phyloP scores from a whole-genome alignment of 1,139 yeast species.

The Geotrichum fermentans region DNA sequence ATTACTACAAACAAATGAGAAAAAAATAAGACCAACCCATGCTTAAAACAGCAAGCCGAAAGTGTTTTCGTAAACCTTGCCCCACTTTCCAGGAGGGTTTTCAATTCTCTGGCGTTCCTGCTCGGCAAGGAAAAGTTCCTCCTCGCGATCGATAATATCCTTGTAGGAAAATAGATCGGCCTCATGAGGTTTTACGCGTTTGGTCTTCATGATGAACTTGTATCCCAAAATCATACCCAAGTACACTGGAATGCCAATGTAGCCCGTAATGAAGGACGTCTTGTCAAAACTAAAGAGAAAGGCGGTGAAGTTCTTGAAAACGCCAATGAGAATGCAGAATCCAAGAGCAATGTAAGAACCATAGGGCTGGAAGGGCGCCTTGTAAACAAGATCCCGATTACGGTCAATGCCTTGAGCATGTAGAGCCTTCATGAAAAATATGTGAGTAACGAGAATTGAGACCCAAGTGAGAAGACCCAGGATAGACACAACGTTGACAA shows the following conservation, averaged over 20 bases:
- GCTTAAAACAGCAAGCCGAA: constrained; percentile 16
- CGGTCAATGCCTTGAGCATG: constrained; percentile 57
- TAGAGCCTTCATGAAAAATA: constrained; percentile 60
- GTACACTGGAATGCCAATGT: constrained; percentile 69
- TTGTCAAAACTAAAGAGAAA: constrained; percentile 55
- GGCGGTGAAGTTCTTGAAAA: constrained; percentile 70
- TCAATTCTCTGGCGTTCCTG: constrained; percentile 41
- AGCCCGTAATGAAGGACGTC: constrained; percentile 67
- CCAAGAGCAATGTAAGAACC: constrained; percentile 51
- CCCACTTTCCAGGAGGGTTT: constrained; percentile 14
- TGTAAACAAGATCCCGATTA: constrained; percentile 47
- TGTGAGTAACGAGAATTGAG: constrained; percentile 55
- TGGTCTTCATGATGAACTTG: constrained; percentile 53
- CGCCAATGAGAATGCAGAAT: constrained; percentile 53
- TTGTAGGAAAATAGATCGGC: constrained; percentile 61
- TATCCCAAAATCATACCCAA: constrained; percentile 53
- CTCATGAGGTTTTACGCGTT: constrained; percentile 49
- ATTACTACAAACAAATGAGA: too few species aligned
- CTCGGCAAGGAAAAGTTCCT: constrained; percentile 47
- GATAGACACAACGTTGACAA: constrained; percentile 65
- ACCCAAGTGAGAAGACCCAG: constrained; percentile 71
- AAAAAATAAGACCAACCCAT: too few species aligned
- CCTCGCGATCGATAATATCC: constrained; percentile 66
- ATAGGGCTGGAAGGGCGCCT: constrained; percentile 48
- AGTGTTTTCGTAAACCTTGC: constrained; percentile 14